phyloP scores from a whole-genome alignment of 2,329 filamentous ascomycete species.

The Pseudofabraea citricarpa region DNA sequence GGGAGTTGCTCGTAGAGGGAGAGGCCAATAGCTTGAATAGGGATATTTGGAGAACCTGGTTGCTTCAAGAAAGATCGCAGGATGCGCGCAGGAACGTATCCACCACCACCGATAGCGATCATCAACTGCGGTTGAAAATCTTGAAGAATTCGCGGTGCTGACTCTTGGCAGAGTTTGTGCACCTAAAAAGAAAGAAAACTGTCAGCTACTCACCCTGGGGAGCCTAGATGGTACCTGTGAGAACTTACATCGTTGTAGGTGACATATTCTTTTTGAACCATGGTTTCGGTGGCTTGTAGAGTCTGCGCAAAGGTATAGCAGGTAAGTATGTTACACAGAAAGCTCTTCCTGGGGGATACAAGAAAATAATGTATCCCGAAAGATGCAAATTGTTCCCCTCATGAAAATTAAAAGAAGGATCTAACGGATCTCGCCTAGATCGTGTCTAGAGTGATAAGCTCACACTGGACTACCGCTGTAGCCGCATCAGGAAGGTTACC shows the following conservation, averaged over 20 bases:
- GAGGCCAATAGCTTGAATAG: conserved; percentile 97
- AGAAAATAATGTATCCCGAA: conserved; percentile 7
- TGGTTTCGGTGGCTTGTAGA: conserved; percentile 38
- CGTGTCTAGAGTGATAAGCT: background rate
- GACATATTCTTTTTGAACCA: conserved; percentile 83
- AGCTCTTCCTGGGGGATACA: background rate
- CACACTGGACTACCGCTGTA: background rate
- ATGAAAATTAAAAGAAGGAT: conserved; percentile 6
- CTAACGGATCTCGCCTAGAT: conserved; percentile 16
- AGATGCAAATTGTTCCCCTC: conserved; percentile 2
- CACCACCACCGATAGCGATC: conserved; percentile 96
- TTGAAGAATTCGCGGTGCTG: conserved; percentile 74
- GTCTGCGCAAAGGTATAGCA: background rate
- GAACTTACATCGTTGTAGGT: conserved; percentile 81
- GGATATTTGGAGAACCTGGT: conserved; percentile 84
- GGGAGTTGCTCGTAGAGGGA: conserved; percentile 88
- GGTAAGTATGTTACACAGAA: conserved; percentile 1
- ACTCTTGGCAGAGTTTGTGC: conserved; percentile 92
- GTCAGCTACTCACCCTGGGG: conserved; percentile 7
- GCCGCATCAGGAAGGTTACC: background rate
- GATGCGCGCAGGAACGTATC: conserved; percentile 95
- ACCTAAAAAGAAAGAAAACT: conserved; percentile 52
- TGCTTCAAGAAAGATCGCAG: conserved; percentile 95
- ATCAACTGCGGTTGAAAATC: conserved; percentile 92
- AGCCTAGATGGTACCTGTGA: conserved; percentile 4